Evolutionary conservation across 2,329 filamentous ascomycete genomes (phyloP).

Genomic region (Colletotrichum viniferum): DNA sequence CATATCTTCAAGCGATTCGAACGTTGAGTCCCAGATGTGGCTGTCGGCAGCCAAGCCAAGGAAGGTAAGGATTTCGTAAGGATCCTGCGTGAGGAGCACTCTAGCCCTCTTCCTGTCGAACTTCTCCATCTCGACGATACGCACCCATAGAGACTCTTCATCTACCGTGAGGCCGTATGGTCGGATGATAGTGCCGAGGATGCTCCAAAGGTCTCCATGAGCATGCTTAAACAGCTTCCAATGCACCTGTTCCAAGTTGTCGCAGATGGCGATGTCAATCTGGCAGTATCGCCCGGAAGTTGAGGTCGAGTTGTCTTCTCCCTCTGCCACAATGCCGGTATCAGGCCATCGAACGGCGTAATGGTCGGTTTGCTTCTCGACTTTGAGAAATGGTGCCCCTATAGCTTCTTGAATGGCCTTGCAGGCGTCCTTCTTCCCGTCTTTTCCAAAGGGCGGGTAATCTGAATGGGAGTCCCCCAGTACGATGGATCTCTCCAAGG

Average conservation of each 20-base stretch:
- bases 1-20: constrained; percentile 57
- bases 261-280: constrained; percentile 68
- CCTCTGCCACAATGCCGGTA: background rate
- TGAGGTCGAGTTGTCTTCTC: background rate
- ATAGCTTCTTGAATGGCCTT: constrained; percentile 35
- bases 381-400: constrained; percentile 45
- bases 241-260: constrained; percentile 43
- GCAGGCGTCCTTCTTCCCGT: background rate
- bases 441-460: background rate
- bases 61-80: constrained; percentile 62
- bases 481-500: constrained; percentile 31
- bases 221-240: constrained; percentile 73
- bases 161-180: constrained; percentile 70
- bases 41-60: constrained; percentile 59
- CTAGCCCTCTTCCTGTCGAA: constrained; percentile 60
- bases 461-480: background rate
- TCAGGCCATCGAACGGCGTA: constrained; percentile 63
- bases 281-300: constrained; percentile 55
- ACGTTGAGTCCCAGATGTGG: constrained; percentile 57
- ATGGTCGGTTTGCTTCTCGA: constrained; percentile 33
- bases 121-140: constrained; percentile 70
- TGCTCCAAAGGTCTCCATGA: constrained; percentile 74
- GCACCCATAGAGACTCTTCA: constrained; percentile 66
- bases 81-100: constrained; percentile 64
- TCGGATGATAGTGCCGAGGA: constrained; percentile 68